Base-by-base conservation (phyloP, 257 asterid species). In the Capsicum baccatum region DNA sequence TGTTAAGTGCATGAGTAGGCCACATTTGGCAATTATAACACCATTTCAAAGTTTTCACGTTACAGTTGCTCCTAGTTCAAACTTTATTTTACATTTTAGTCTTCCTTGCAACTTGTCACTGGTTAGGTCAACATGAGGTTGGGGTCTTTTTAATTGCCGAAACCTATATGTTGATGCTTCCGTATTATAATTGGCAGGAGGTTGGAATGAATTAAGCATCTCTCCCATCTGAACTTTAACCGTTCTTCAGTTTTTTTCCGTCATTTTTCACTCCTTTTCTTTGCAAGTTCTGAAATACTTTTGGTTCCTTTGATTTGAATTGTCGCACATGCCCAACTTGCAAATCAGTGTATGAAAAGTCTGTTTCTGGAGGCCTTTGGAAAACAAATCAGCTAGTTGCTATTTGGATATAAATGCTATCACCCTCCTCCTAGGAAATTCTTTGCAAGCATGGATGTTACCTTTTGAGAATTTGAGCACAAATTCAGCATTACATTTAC, bases 11-110 rank as follows among this genome's bases (percentile, higher is more conserved):
- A 21, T 12, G 68, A 62, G 68, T 42, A 44, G 8, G 54, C 57
- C 17, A 17, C 55, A n/a, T 17, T 42, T 70, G 79, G 57, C 37
- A 70, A 35, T 42, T 44, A 16, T 42, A 44, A 70, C 79, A 44
- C 35, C 79, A 39, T 39, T 16, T 16, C 78, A 69, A 16, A 69
- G 52, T 39, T 8, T 42, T 70, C 79, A 70, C 56, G 8, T 70
- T 44, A 17, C 57, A 44, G 52, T 70, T 70, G 57, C 79, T 17
- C 79, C 79, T 16, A 44, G 57, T 17, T 17, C 33, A 70, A 44
- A 42, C 57, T 70, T 12, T 16, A 68, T 14, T 68, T 69, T 69
- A 69, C 52, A 70, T 70, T 42, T 44, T 70, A 70, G 78, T 56
- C 35, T 2, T 44, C 37, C 79, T 70, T 44, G 79, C 35, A 70